phyloP scores from a whole-genome alignment of 768 basidiomycete species.

The Scleroderma bovista region DNA sequence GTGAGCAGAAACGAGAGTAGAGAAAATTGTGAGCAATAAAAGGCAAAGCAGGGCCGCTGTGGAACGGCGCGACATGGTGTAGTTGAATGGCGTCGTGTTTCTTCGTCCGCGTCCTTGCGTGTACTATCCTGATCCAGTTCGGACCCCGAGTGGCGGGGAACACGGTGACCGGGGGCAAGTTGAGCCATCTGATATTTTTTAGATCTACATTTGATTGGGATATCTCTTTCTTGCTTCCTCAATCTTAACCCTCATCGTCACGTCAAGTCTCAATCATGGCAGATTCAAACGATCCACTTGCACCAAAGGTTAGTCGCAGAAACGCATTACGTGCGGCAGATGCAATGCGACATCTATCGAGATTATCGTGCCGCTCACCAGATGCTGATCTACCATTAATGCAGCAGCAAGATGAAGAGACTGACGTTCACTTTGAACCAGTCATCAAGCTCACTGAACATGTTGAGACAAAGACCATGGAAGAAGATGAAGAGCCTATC shows the following conservation, averaged over 20 bases:
- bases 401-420: constrained; percentile 57
- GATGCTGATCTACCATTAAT: constrained; percentile 21
- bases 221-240: constrained; percentile 8
- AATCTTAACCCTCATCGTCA: constrained; percentile 8
- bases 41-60: constrained; percentile 37
- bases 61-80: background rate
- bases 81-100: constrained; percentile 2
- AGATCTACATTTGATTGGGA: background rate
- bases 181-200: constrained; percentile 20
- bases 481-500: constrained; percentile 87
- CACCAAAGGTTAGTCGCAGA: constrained; percentile 55
- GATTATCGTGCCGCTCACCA: constrained; percentile 23
- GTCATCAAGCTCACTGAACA: constrained; percentile 95
- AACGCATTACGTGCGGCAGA: background rate
- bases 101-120: too few species aligned
- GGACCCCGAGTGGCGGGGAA: background rate
- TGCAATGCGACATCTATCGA: constrained; percentile 14
- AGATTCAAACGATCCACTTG: constrained; percentile 58
- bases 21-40: constrained; percentile 30
- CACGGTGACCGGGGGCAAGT: constrained; percentile 5
- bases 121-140: too few species aligned
- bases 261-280: constrained; percentile 38
- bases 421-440: constrained; percentile 91
- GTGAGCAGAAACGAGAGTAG: constrained; percentile 48
- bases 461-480: constrained; percentile 90